These are phyloP conservation scores for Fraxinus americana DNA, from an alignment of 257 asterid genomes.

Conservation along the genomic window DNA sequence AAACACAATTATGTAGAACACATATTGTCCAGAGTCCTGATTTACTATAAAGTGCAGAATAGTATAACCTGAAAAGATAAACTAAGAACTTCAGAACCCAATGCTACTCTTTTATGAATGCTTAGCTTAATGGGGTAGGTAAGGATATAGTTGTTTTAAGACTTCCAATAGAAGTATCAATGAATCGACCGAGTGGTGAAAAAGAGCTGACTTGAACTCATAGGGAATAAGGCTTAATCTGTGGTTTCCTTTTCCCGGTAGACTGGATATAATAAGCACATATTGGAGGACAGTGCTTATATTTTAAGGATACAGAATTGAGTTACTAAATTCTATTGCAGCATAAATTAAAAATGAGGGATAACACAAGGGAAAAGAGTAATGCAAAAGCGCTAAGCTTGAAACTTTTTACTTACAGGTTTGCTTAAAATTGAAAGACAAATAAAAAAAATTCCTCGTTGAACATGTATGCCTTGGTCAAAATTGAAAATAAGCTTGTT, in stretches of 20 bases:
- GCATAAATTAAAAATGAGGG: no score
- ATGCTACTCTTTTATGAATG: neutral
- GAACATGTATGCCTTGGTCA: neutral
- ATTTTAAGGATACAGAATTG: neutral
- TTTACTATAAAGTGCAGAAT: neutral
- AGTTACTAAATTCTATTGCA: neutral
- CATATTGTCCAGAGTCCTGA: neutral
- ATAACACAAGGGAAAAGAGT: no score
- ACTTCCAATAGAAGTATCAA: neutral
- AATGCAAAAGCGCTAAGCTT: neutral
- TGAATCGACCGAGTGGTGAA: neutral
- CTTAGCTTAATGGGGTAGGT: neutral
- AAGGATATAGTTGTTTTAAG: neutral
- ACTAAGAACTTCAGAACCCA: neutral
- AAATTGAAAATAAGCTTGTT: neutral
- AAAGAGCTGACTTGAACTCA: neutral
- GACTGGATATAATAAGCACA: neutral
- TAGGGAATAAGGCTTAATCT: no score
- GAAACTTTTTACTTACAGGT: neutral
- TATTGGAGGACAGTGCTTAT: neutral
- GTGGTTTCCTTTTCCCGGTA: neutral
- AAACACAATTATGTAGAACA: slow-evolving; percentile 7
- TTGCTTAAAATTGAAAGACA: neutral
- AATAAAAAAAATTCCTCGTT: neutral
- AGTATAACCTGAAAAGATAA: neutral